phyloP scores from a whole-genome alignment of 345 rosid species.

The Anastatica hierochuntica region DNA sequence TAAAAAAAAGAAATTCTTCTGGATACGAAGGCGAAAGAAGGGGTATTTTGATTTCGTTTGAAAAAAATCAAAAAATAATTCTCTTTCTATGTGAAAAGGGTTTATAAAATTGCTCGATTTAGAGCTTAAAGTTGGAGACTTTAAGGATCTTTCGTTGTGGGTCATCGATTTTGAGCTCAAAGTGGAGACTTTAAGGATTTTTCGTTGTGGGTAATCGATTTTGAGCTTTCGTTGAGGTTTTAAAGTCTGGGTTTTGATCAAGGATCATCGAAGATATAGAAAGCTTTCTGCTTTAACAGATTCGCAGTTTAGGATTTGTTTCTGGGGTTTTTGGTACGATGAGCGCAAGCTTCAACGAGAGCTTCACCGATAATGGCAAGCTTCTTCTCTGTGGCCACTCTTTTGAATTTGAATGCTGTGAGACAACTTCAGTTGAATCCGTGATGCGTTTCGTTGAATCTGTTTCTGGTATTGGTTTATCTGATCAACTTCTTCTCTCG shows the following conservation, averaged over 20 bases:
- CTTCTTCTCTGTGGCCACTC: constrained; percentile 82
- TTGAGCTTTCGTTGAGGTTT: no score
- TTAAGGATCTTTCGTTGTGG: constrained; percentile 5
- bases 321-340: constrained; percentile 32
- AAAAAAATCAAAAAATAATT: no score
- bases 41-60: background rate
- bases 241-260: no score
- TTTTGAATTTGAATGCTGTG: constrained; percentile 56
- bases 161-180: no score
- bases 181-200: no score
- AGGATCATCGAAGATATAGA: no score
- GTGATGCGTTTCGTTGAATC: constrained; percentile 67
- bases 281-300: no score
- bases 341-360: constrained; percentile 57
- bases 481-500: constrained; percentile 83
- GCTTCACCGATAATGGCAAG: constrained; percentile 46
- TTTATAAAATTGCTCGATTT: constrained; percentile 3
- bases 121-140: constrained; percentile 12
- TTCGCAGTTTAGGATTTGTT: constrained; percentile 2
- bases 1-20: background rate
- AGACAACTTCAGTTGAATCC: constrained; percentile 52
- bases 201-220: no score
- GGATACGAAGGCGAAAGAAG: constrained; percentile 10
- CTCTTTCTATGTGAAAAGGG: background rate
- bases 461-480: constrained; percentile 40